These are phyloP conservation scores for Thermoascus crustaceus DNA, from an alignment of 2,329 filamentous ascomycete genomes.

Conservation along the genomic window DNA sequence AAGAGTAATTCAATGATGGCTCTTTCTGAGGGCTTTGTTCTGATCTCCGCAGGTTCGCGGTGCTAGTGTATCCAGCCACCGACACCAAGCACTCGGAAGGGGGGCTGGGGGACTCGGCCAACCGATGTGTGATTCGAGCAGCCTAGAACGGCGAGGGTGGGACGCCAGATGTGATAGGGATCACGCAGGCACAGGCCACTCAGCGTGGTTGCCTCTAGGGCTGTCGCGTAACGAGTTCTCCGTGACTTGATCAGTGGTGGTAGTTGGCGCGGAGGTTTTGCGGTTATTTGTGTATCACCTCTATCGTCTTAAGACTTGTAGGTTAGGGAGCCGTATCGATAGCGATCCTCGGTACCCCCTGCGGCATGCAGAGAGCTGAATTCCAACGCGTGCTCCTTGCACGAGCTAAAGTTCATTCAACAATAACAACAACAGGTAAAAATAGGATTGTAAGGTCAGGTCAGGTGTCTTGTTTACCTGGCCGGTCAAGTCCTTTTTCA, in stretches of 20 bases:
- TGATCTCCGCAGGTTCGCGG: constrained; percentile 1
- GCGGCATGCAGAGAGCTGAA: background rate
- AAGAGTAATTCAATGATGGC: constrained; percentile 1
- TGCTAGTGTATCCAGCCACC: constrained; percentile 2
- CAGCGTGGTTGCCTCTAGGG: constrained; percentile 8
- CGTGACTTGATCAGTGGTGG: too few relatives aligned
- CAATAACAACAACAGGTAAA: too few relatives aligned
- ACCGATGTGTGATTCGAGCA: constrained; percentile 3
- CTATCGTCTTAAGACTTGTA: background rate
- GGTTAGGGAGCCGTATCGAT: constrained; percentile 1
- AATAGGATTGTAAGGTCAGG: background rate
- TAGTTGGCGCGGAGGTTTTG: background rate
- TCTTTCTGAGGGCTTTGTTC: background rate
- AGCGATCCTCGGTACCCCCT: too few relatives aligned
- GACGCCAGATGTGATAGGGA: constrained; percentile 9
- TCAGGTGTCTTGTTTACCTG: background rate
- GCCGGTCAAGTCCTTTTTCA: background rate
- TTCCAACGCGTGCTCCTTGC: background rate
- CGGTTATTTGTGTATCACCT: background rate
- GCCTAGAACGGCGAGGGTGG: constrained; percentile 9
- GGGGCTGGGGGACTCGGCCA: constrained; percentile 16
- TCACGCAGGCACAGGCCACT: constrained; percentile 24
- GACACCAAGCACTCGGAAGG: background rate
- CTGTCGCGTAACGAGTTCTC: too few relatives aligned
- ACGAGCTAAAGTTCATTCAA: too few relatives aligned